phyloP scores from a whole-genome alignment of 768 basidiomycete species.

The Tremella yokohamensis region DNA sequence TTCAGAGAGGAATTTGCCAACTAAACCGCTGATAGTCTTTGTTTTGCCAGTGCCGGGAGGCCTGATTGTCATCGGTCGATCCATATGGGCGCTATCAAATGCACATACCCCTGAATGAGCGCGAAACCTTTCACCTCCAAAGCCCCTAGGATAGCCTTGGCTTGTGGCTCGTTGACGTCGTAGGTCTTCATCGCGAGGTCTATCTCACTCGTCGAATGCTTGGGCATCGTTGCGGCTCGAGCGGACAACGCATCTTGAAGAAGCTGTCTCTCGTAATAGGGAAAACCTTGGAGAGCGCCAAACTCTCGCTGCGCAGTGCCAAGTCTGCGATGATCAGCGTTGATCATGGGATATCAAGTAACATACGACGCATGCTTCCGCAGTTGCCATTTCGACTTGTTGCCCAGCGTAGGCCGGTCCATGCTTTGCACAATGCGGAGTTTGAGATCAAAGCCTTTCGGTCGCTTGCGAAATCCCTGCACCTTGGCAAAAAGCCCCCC shows the following conservation, averaged over 20 bases:
- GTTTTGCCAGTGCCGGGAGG: slow-evolving; percentile 99
- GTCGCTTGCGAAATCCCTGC: slow-evolving; percentile 54
- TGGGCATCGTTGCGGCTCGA: slow-evolving; percentile 55
- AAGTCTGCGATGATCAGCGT: slow-evolving; percentile 58
- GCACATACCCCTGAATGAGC: slow-evolving; percentile 83
- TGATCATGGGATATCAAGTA: neutral
- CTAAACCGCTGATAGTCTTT: slow-evolving; percentile 92
- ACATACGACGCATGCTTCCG: slow-evolving; percentile 78
- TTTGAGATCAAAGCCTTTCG: slow-evolving; percentile 58
- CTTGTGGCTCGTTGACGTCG: slow-evolving; percentile 88
- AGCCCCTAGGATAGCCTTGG: slow-evolving; percentile 75
- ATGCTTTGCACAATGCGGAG: slow-evolving; percentile 54
- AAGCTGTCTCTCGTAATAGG: slow-evolving; percentile 66
- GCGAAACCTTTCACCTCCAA: slow-evolving; percentile 72
- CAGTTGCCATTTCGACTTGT: slow-evolving; percentile 67
- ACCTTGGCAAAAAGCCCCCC: slow-evolving; percentile 68
- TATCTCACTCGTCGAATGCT: slow-evolving; percentile 58
- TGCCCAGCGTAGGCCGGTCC: slow-evolving; percentile 59
- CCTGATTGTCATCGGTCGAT: slow-evolving; percentile 52
- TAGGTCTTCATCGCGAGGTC: slow-evolving; percentile 65
- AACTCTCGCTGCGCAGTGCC: slow-evolving; percentile 91
- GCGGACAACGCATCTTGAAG: slow-evolving; percentile 68
- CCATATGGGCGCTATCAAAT: neutral
- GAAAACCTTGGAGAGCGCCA: slow-evolving; percentile 73
- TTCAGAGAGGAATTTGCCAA: slow-evolving; percentile 70